Percentiles rank a stretch among this genome's conserved stretches.
These are phyloP conservation scores for Pecoramyces ruminantium DNA, from an alignment of 192 early-diverging fungal genomes.

Conservation along the genomic window DNA sequence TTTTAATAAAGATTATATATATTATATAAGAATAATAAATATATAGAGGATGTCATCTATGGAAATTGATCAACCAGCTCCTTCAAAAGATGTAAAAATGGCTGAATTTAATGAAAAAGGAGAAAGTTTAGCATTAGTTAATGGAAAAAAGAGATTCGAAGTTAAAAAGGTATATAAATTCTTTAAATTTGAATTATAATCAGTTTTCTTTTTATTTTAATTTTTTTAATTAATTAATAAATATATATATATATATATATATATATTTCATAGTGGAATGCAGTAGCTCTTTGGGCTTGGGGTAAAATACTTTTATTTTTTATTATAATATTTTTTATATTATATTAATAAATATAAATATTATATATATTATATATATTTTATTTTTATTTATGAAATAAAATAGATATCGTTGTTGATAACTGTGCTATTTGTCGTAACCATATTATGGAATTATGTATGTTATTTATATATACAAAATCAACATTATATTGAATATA, in stretches of 20 bases:
- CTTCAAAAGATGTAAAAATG: neutral
- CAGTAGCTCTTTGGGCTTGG: constrained; percentile 99
- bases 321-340: too few relatives aligned
- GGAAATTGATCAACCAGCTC: neutral
- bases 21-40: neutral
- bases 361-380: too few relatives aligned
- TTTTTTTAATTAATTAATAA: too few relatives aligned
- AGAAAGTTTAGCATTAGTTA: constrained; percentile 1
- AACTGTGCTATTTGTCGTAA: constrained; percentile 98
- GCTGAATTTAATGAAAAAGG: neutral
- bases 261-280: constrained; percentile 64
- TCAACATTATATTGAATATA: too few relatives aligned
- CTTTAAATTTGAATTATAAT: too few relatives aligned
- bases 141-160: constrained; percentile 68
- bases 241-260: too few relatives aligned
- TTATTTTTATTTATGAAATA: too few relatives aligned
- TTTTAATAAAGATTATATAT: too few relatives aligned
- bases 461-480: too few relatives aligned
- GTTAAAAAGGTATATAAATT: constrained; percentile 75
- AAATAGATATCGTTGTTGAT: constrained; percentile 83
- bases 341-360: too few relatives aligned
- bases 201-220: too few relatives aligned
- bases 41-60: neutral
- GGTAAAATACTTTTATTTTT: constrained; percentile 40
- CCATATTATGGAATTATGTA: constrained; percentile 98